Evolutionary conservation across 2,329 filamentous ascomycete species (phyloP).

Genomic region (Arthrinium phaeospermum): DNA sequence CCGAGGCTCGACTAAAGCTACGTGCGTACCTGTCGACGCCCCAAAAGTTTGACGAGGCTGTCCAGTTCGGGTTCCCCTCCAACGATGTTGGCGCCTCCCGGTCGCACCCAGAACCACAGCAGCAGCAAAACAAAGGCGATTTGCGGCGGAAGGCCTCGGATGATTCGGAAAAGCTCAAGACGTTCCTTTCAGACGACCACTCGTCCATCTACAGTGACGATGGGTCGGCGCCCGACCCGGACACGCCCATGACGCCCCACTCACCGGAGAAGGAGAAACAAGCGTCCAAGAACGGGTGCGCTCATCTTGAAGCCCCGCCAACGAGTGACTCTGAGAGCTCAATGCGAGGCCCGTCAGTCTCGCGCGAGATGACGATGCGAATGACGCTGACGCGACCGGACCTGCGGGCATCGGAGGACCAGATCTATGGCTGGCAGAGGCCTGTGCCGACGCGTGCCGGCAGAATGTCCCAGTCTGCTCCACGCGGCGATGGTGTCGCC

Average conservation of each 20-base stretch:
- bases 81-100: conserved; percentile 48
- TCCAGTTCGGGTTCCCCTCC: conserved; percentile 90
- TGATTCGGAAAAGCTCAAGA: conserved; percentile 51
- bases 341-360: conserved; percentile 59
- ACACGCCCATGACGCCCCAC: conserved; percentile 64
- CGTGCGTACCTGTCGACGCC: conserved; percentile 86
- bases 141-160: not conserved
- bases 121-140: not conserved
- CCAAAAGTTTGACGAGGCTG: conserved; percentile 93
- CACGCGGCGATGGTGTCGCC: conserved; percentile 41
- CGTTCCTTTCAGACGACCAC: conserved; percentile 53
- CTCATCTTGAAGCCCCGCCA: not conserved
- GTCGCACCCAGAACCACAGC: conserved; percentile 23
- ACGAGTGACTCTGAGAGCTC: conserved; percentile 39
- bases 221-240: conserved; percentile 60
- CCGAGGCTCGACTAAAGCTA: conserved; percentile 84
- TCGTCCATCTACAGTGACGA: conserved; percentile 62
- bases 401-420: conserved; percentile 75
- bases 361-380: conserved; percentile 90
- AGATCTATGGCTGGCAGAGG: conserved; percentile 73
- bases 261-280: conserved; percentile 46
- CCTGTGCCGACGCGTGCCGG: conserved; percentile 24
- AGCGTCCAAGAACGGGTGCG: not conserved
- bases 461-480: conserved; percentile 32
- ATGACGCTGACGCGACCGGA: conserved; percentile 95